These are phyloP conservation scores for Fusarium equiseti DNA, from an alignment of 2,329 filamentous ascomycete species.

Conservation along the genomic window DNA sequence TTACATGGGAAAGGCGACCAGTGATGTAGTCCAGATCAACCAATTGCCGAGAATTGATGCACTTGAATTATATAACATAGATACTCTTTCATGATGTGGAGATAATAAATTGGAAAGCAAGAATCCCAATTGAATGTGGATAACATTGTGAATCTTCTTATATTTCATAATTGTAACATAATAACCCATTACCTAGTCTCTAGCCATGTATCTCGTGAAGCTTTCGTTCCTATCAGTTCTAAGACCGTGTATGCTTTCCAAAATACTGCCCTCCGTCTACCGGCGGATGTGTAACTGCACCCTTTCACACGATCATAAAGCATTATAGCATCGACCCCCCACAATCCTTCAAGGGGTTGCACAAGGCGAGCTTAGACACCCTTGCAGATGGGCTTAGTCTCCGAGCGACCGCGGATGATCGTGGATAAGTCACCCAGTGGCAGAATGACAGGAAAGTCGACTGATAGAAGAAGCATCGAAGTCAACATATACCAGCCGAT, in stretches of 20 bases:
- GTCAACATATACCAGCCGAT: slow-evolving; percentile 65
- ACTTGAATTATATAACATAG: background rate
- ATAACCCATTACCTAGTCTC: background rate
- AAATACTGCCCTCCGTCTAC: background rate
- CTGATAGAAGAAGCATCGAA: slow-evolving; percentile 60
- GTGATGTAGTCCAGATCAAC: no score
- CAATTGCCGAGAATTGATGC: no score
- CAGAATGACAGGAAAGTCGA: slow-evolving; percentile 64
- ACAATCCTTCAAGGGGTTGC: background rate
- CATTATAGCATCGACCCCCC: no score
- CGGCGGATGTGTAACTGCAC: background rate
- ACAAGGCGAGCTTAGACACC: background rate
- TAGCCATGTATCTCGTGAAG: background rate
- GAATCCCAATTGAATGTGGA: background rate
- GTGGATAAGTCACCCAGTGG: slow-evolving; percentile 65
- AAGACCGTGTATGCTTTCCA: background rate
- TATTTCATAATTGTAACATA: background rate
- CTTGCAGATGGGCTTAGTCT: background rate
- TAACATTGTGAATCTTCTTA: background rate
- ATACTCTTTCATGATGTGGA: no score
- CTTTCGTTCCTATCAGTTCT: background rate
- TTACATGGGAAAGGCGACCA: no score
- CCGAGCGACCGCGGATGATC: slow-evolving; percentile 49
- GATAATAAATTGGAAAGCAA: no score
- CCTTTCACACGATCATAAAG: background rate